Percentiles rank a stretch among this genome's conserved stretches.
phyloP scores from a whole-genome alignment of 2,329 filamentous ascomycete genomes.

The Diplodia scrobiculata region DNA sequence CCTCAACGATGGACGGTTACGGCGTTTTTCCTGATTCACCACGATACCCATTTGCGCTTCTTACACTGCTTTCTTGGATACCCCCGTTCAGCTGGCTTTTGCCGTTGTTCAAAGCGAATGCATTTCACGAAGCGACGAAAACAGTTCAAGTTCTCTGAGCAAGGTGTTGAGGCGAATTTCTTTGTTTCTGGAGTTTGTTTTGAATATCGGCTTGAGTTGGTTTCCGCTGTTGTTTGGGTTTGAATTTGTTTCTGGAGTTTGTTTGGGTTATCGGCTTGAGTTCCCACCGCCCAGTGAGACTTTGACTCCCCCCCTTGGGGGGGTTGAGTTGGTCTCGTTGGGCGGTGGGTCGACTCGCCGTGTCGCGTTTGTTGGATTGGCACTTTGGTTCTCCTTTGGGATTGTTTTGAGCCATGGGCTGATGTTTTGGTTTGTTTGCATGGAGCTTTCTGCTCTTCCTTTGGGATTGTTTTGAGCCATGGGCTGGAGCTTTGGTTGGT shows the following conservation, averaged over 20 bases:
- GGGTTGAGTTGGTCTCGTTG: background rate
- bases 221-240: no score
- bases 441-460: background rate
- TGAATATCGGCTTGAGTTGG: no score
- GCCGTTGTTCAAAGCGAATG: background rate
- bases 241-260: background rate
- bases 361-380: background rate
- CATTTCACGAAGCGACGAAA: background rate
- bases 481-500: no score
- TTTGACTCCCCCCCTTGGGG: background rate
- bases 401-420: background rate
- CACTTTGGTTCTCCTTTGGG: background rate
- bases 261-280: background rate
- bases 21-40: constrained; percentile 57
- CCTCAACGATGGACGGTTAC: constrained; percentile 53
- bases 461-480: background rate
- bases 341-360: background rate
- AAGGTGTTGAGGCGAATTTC: no score
- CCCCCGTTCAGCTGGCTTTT: constrained; percentile 21
- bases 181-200: no score
- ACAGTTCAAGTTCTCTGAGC: background rate
- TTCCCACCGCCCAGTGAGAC: background rate
- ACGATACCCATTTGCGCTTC: constrained; percentile 57
- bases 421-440: no score
- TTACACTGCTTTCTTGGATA: constrained; percentile 52